These are phyloP conservation scores for Garcia nutans DNA, from an alignment of 345 rosid genomes.

Conservation along the genomic window DNA sequence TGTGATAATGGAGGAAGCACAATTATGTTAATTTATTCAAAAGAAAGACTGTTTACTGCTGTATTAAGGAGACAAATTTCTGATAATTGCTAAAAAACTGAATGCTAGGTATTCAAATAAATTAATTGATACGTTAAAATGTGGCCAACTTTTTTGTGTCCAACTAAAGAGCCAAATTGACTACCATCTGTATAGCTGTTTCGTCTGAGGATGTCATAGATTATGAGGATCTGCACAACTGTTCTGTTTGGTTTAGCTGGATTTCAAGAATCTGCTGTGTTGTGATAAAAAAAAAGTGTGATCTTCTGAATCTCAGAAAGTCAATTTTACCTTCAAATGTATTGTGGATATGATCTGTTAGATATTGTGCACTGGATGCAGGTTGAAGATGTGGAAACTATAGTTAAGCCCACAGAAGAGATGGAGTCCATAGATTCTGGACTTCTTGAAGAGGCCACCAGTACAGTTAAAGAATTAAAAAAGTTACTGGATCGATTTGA, in stretches of 20 bases:
- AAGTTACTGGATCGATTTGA: slow-evolving; percentile 68
- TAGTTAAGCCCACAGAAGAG: slow-evolving; percentile 79
- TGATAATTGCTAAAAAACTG: background rate
- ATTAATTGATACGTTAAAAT: background rate
- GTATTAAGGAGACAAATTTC: background rate
- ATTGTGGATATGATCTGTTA: slow-evolving; percentile 5
- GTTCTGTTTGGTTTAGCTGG: slow-evolving; percentile 3
- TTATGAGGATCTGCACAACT: background rate
- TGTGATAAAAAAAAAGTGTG: background rate
- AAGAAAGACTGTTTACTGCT: background rate
- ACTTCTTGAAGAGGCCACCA: slow-evolving; percentile 78
- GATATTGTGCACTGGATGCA: slow-evolving; percentile 28
- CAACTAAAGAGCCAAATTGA: background rate
- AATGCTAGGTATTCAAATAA: background rate
- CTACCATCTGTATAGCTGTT: background rate
- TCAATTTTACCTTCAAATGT: background rate
- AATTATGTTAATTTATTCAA: background rate
- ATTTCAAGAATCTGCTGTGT: slow-evolving; percentile 3
- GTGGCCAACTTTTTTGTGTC: background rate
- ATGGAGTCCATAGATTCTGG: slow-evolving; percentile 84
- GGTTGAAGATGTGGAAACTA: slow-evolving; percentile 95
- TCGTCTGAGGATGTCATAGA: background rate
- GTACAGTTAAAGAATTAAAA: slow-evolving; percentile 64
- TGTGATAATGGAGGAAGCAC: background rate
- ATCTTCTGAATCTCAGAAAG: background rate